Evolutionary conservation across 768 basidiomycete species (phyloP), one percentile per base, ranked within the genome.

Genomic region (Mycena olivaceomarginata): DNA sequence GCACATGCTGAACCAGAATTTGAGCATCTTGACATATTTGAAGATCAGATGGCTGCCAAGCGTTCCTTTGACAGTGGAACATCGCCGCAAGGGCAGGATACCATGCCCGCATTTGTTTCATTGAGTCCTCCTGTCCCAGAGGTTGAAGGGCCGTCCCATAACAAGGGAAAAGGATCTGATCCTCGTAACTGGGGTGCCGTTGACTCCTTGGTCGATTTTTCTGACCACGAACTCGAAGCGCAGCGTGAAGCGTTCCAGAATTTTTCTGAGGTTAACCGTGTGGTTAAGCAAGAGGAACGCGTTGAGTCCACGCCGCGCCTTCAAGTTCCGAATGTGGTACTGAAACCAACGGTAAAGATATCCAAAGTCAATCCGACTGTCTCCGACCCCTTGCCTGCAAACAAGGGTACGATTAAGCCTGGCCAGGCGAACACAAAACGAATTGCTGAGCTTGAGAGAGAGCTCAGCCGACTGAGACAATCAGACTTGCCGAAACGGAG

Each of bases 221-320:
- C 53, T 56, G 53, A 56, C n/a, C 53, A 56, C 1, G 53, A 56
- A 22, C 7, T 56, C n/a, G 22, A 56, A 56, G 12, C 18, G 16
- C 48, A 51, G 4, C 48, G 48, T 20, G 45, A 41, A 20, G 60
- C 63, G 8, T n/a, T 64, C 5, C 48, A 62, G 4, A 74, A 74
- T 22, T 74, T 45, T 39, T 56, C 16, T 9, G 64, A 67, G 45
- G 67, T 67, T 59, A 40, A 67, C 39, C 53, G 46, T 16, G 41
- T 51, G n/a, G 45, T 59, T 20, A 67, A 75, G 31, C 31, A 31
- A 22, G 18, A 62, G 43, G 73, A 69, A 25, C 59, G 7, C 7
- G 18, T 0, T 39, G 59, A 60, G 39, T 60, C 39, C 41, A 12
- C 3, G 40, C 11, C 53, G 11, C 18, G 5, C 6, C 37, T 20